Percentiles rank a stretch among this genome's conserved stretches.
These are phyloP conservation scores for Penicillium atrosanguineum DNA, from an alignment of 495 filamentous ascomycete genomes.

Conservation along the genomic window DNA sequence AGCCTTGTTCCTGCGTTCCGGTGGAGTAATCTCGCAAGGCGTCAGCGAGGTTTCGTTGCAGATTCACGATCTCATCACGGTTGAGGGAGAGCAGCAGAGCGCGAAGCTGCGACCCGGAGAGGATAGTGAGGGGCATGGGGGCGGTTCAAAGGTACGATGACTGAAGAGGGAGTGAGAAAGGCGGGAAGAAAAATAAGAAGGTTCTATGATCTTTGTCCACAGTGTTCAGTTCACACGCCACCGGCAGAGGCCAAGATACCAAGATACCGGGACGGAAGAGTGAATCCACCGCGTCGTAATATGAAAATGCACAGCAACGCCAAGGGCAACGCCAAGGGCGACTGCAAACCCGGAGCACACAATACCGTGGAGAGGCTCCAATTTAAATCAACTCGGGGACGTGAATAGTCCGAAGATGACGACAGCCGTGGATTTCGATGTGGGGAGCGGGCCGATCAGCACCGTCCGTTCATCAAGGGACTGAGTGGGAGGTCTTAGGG, in stretches of 20 bases:
- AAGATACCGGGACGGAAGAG: constrained; percentile 7
- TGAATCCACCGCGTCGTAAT: neutral
- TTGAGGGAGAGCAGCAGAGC: constrained; percentile 69
- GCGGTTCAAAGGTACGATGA: neutral
- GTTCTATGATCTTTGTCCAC: constrained; percentile 10
- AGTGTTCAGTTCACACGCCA: constrained; percentile 4
- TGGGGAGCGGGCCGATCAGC: constrained; percentile 17
- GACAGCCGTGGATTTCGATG: constrained; percentile 9
- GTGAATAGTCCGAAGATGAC: constrained; percentile 15
- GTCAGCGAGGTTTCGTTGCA: constrained; percentile 65
- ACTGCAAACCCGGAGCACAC: neutral
- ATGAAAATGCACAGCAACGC: neutral
- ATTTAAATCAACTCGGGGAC: constrained; percentile 6
- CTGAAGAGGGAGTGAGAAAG: neutral
- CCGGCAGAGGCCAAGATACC: constrained; percentile 10
- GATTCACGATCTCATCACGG: constrained; percentile 60
- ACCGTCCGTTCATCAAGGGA: neutral
- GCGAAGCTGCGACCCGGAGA: constrained; percentile 69
- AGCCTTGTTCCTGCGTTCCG: constrained; percentile 56
- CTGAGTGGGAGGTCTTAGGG: neutral
- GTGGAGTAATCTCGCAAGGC: constrained; percentile 83
- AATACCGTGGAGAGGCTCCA: constrained; percentile 8
- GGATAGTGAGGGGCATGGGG: constrained; percentile 72
- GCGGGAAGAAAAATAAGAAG: neutral
- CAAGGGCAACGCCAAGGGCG: constrained; percentile 5